These are phyloP conservation scores for Penicillium cataractarum DNA, from an alignment of 495 filamentous ascomycete genomes.

Conservation along the genomic window DNA sequence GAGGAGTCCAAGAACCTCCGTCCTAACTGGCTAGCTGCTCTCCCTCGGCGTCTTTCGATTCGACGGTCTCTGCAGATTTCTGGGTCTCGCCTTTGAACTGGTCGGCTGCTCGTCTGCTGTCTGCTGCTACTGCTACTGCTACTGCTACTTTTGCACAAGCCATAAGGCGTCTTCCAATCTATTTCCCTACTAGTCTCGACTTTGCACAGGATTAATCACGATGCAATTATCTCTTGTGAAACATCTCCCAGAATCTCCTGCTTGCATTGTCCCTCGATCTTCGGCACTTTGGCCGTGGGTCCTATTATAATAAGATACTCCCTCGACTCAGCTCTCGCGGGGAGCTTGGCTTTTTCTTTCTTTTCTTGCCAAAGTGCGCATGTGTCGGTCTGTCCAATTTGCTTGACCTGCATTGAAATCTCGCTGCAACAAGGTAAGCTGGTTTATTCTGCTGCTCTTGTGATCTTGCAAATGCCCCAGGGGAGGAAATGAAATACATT, in stretches of 20 bases:
- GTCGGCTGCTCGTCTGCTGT: constrained; percentile 12
- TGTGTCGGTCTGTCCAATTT: constrained; percentile 25
- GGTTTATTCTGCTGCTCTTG: neutral
- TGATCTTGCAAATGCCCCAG: constrained; percentile 4
- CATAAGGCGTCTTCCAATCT: constrained; percentile 11
- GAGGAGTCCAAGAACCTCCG: constrained; percentile 11
- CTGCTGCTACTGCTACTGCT: neutral
- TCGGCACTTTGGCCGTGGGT: neutral
- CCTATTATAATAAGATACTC: constrained; percentile 26
- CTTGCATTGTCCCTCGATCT: neutral
- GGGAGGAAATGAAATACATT: neutral
- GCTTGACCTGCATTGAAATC: constrained; percentile 19
- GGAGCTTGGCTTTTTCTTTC: constrained; percentile 2
- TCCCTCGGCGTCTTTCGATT: constrained; percentile 16
- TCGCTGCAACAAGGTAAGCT: constrained; percentile 18
- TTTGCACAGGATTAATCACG: constrained; percentile 4
- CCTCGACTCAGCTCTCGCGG: constrained; percentile 3
- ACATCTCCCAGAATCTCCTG: constrained; percentile 9
- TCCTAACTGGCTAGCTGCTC: constrained; percentile 25
- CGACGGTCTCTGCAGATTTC: constrained; percentile 24
- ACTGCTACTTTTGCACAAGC: constrained; percentile 9
- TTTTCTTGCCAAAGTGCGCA: constrained; percentile 12
- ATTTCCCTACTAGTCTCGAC: constrained; percentile 18
- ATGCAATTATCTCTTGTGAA: constrained; percentile 20
- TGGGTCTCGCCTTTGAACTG: constrained; percentile 24